Evolutionary conservation across 768 basidiomycete species (phyloP), one percentile per base, ranked within the genome.

Genomic region (Cantharellus anzutake): DNA sequence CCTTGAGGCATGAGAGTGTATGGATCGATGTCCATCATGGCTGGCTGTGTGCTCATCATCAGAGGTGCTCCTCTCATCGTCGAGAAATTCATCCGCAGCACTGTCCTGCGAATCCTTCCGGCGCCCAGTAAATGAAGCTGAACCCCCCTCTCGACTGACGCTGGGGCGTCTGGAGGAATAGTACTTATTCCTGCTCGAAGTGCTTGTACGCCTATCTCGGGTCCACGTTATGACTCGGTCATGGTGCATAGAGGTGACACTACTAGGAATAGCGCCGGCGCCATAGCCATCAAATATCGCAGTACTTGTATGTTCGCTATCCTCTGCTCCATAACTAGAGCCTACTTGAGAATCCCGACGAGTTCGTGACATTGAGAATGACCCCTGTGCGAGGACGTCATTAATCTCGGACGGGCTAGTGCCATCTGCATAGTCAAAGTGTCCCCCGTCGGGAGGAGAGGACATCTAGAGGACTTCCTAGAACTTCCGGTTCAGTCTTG

Each of bases 341-440:
- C 79, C 80, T 65, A 79, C 76, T 57, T 81, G 80, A 3, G 88
- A 88, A 65, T 85, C 79, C 20, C 81, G 77, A 48, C 84, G 75
- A n/a, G 78, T 70, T 40, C 71, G 76, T n/a, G 34, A 38, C 35
- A 14, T 37, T 48, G 44, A 11, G 38, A 11, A 55, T 7, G 7
- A 11, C 41, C 38, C 73, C 63, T 74, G 77, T 41, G 71, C 71
- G n/a, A 83, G 64, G 16, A 78, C 87, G 63, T 74, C 69, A 60
- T 78, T 70, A 51, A 93, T 88, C 62, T 89, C 89, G 39, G 80
- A 73, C 4, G 80, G 74, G 5, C 85, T 83, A 41, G 89, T 89
- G 44, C 87, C 88, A 65, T 92, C 89, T 1, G 89, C 90, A 68
- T 92, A 92, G 72, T 92, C 89, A 56, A 60, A 64, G 11, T 48